A percentile compares a stretch with the other conserved stretches of the same genome.
phyloP scores from a whole-genome alignment of 176 grass and related monocot genomes.

The Cymbopogon citratus region DNA sequence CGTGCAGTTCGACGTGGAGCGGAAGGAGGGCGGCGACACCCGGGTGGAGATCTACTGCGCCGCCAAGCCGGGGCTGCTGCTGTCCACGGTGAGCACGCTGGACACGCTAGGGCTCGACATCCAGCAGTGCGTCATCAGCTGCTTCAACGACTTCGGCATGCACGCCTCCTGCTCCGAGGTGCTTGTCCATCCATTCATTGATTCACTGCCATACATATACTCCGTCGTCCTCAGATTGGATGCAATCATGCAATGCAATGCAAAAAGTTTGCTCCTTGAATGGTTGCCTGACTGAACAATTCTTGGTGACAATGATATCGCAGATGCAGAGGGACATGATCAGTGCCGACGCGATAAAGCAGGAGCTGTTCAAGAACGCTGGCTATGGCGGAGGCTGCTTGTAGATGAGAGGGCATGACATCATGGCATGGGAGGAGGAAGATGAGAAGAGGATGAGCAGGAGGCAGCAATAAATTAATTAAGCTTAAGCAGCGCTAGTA shows the following conservation, averaged over 20 bases:
- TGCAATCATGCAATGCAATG: background rate
- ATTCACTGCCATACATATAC: background rate
- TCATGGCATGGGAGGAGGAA: background rate
- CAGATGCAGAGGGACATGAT: conserved; percentile 66
- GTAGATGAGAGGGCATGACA: conserved; percentile 27
- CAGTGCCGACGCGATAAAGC: conserved; percentile 70
- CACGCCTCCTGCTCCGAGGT: conserved; percentile 92
- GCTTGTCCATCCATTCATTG: background rate
- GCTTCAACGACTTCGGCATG: conserved; percentile 99
- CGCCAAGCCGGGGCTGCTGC: conserved; percentile 76
- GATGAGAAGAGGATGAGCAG: background rate
- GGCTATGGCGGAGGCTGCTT: conserved; percentile 89
- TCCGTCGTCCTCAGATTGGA: background rate
- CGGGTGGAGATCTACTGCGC: conserved; percentile 91
- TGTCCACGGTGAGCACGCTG: conserved; percentile 82
- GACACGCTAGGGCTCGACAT: conserved; percentile 89
- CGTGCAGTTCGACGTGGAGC: conserved; percentile 71
- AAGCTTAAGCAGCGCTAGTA: conserved; percentile 15
- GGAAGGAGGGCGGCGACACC: conserved; percentile 64
- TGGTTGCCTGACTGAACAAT: background rate
- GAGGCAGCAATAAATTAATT: conserved; percentile 12
- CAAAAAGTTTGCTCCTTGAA: background rate
- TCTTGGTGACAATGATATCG: background rate
- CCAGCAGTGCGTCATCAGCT: conserved; percentile 93
- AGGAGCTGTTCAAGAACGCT: conserved; percentile 83